These are phyloP conservation scores for Glycine soja DNA, from an alignment of 306 rosid genomes.

Conservation along the genomic window DNA sequence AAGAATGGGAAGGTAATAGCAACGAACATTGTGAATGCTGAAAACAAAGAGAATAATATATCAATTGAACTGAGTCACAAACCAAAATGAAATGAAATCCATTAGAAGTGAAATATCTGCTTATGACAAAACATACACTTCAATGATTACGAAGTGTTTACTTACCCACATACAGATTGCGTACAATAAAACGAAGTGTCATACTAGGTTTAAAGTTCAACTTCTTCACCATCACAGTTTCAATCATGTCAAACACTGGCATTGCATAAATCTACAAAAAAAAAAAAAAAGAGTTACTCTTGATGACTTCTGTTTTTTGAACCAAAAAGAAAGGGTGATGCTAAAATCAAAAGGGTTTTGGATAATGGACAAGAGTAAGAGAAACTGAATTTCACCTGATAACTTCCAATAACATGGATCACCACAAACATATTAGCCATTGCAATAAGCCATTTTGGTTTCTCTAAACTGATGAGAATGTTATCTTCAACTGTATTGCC, in stretches of 20 bases:
- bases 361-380: background rate
- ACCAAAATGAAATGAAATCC: conserved; percentile 8
- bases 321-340: background rate
- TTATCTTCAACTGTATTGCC: conserved; percentile 67
- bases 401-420: conserved; percentile 78
- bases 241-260: conserved; percentile 97
- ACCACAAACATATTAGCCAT: conserved; percentile 78
- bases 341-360: background rate
- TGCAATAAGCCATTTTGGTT: conserved; percentile 74
- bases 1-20: conserved; percentile 85
- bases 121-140: background rate
- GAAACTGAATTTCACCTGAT: conserved; percentile 58
- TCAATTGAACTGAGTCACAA: conserved; percentile 4
- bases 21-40: conserved; percentile 79
- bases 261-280: conserved; percentile 77
- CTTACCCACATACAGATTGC: conserved; percentile 80
- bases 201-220: conserved; percentile 59
- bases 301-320: background rate
- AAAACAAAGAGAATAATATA: conserved; percentile 25
- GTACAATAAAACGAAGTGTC: conserved; percentile 68
- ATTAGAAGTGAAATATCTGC: background rate
- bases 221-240: conserved; percentile 79
- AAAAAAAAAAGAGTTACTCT: background rate
- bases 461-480: conserved; percentile 63
- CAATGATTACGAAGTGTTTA: background rate